These are phyloP conservation scores for Kodamaea plutei DNA, from an alignment of 1,139 yeast genomes.

Conservation along the genomic window DNA sequence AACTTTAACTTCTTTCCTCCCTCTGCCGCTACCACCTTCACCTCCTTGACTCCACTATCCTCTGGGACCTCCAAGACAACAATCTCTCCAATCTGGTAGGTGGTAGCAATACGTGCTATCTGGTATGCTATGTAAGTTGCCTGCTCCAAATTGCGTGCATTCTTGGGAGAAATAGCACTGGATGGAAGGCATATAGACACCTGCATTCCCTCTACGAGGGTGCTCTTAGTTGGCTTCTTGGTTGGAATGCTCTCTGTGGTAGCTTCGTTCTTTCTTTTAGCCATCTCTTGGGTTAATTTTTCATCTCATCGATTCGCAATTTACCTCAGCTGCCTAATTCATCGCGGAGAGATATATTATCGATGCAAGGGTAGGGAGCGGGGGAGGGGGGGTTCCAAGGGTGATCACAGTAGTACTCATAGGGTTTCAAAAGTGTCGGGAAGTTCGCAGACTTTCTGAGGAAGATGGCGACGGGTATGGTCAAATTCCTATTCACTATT, in stretches of 20 bases:
- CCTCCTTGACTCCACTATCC: slow-evolving; percentile 16
- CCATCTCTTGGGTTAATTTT: too few species aligned
- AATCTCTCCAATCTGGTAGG: slow-evolving; percentile 68
- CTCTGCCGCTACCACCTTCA: slow-evolving; percentile 21
- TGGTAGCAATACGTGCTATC: slow-evolving; percentile 69
- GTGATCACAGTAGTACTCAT: too few species aligned
- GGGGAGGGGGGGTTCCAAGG: too few species aligned
- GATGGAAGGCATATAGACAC: slow-evolving; percentile 66
- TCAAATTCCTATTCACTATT: too few species aligned
- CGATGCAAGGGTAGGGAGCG: too few species aligned
- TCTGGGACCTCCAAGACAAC: slow-evolving; percentile 56
- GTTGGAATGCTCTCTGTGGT: slow-evolving; percentile 20
- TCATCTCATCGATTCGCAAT: too few species aligned
- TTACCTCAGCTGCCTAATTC: too few species aligned
- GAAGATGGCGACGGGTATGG: too few species aligned
- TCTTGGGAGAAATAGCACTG: slow-evolving; percentile 44
- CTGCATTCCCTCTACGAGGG: slow-evolving; percentile 18
- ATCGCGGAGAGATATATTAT: too few species aligned
- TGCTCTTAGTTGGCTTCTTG: slow-evolving; percentile 30
- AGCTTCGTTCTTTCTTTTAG: slow-evolving; percentile 26
- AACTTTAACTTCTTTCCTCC: slow-evolving; percentile 34
- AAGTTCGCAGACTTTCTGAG: too few species aligned
- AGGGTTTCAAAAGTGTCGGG: too few species aligned
- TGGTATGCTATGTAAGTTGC: slow-evolving; percentile 72
- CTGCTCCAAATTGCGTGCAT: slow-evolving; percentile 67